phyloP scores from a whole-genome alignment of 192 early-diverging fungal species.

The Coemansia sp. region DNA sequence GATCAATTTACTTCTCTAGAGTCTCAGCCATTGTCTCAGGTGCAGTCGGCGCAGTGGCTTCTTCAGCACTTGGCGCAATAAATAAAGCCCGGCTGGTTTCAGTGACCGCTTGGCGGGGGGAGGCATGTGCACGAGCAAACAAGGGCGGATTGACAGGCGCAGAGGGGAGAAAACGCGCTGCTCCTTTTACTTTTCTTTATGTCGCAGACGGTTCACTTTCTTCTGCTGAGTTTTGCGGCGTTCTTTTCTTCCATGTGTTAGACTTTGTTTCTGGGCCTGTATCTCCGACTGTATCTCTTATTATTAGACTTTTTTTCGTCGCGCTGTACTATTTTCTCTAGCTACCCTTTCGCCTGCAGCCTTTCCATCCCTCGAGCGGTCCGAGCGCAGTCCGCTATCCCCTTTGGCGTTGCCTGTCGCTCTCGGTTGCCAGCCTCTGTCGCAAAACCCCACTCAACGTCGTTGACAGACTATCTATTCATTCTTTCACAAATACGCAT shows the following conservation, averaged over 20 bases:
- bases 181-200: background rate
- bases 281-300: constrained; percentile 5
- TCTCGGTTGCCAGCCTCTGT: background rate
- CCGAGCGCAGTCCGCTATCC: background rate
- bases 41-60: constrained; percentile 6
- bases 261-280: background rate
- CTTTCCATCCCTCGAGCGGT: constrained; percentile 1
- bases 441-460: no score
- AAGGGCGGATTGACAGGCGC: constrained; percentile 5
- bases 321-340: constrained; percentile 14
- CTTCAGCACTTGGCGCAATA: constrained; percentile 9
- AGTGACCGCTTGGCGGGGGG: constrained; percentile 6
- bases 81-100: background rate
- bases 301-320: constrained; percentile 6
- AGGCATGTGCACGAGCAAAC: background rate
- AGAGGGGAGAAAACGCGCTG: constrained; percentile 5
- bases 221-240: constrained; percentile 4
- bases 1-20: constrained; percentile 31
- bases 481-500: background rate
- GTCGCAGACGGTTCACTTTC: background rate
- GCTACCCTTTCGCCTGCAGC: constrained; percentile 2
- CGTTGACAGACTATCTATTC: background rate
- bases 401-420: background rate
- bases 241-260: constrained; percentile 1
- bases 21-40: constrained; percentile 29